Base-by-base conservation (phyloP, 1,139 yeast species). In the Suhomyces wounanorum region DNA sequence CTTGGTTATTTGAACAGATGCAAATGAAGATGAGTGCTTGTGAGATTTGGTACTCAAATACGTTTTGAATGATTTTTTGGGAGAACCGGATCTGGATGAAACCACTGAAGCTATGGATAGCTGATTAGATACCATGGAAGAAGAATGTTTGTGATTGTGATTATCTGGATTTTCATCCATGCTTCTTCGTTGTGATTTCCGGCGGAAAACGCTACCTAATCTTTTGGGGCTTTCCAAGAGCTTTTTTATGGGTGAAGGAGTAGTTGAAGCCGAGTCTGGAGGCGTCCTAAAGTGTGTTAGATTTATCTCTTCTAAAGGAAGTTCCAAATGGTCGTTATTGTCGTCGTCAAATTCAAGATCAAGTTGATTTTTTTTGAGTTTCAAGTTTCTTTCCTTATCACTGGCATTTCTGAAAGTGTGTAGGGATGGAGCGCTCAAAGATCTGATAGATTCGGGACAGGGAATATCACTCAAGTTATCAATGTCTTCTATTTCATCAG, bases 401-500 rank as follows among this genome's bases (percentile, higher is more conserved):
- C 54, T 49, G 44, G 48, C 18, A 40, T 64, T 60, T 46, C 75
- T 57, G 52, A 64, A 73, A 2, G 79, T 73, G 52, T 75, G 75
- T 37, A 75, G 61, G 3, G 79, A 75, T 6, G 79, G 79, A 1
- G 78, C 79, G 60, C 78, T 71, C 36, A 60, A 58, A 1, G 77
- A 69, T 31, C 74, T 49, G 28, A 40, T 47, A 8, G 50, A 50
- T 10, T 17, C 31, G 8, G 40, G 47, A 21, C 57, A 52, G 14
- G 49, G 49, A 25, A 64, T 35, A 44, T 70, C 75, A 54, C 72
- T 68, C 23, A 72, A 52, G 48, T 62, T 57, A 52, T 71, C 77
- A 31, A 69, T 61, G 17, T 42, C 36, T 8, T 47, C 50, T 14
- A 47, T 25, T 39, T 49, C 43, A 17, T 55, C 52, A 14, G 33